Conservation (phyloP, 2,329 filamentous ascomycete species). For the Teratosphaeria epicoccoides region DNA sequence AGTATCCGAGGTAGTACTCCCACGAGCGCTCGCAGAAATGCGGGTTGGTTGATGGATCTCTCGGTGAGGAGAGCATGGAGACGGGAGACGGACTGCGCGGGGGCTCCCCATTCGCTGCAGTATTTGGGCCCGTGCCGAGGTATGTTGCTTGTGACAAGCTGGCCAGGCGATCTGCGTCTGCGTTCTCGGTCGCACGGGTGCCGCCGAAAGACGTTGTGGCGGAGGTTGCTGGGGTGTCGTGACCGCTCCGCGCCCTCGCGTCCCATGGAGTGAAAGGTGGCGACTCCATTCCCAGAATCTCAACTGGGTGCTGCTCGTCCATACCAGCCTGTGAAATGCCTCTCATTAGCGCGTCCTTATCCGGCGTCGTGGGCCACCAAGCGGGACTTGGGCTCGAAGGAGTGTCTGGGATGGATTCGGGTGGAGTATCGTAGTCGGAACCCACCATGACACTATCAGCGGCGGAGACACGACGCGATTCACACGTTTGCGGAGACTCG, state of each 20-base stretch:
- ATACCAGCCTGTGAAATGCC: not conserved
- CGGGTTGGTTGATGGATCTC: not conserved
- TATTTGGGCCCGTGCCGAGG: not conserved
- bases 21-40: constrained; percentile 22
- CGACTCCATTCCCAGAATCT: constrained; percentile 19
- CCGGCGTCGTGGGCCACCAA: not conserved
- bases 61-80: not conserved
- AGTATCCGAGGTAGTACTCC: constrained; percentile 21
- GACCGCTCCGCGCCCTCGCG: constrained; percentile 7
- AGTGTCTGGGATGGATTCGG: not conserved
- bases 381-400: not conserved
- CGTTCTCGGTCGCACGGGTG: not conserved
- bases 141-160: not conserved
- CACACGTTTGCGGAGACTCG: not conserved
- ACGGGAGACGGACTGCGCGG: not conserved
- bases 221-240: constrained; percentile 11
- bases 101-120: not conserved
- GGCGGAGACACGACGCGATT: not conserved
- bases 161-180: constrained; percentile 1
- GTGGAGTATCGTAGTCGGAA: not conserved
- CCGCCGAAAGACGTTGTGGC: constrained; percentile 1
- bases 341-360: not conserved
- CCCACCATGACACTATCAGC: not conserved
- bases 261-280: constrained; percentile 24
- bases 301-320: not conserved